Percentiles rank a stretch among this genome's conserved stretches.
Conservation (phyloP, 2,329 filamentous ascomycete genomes). For the Epicoccum nigrum region DNA sequence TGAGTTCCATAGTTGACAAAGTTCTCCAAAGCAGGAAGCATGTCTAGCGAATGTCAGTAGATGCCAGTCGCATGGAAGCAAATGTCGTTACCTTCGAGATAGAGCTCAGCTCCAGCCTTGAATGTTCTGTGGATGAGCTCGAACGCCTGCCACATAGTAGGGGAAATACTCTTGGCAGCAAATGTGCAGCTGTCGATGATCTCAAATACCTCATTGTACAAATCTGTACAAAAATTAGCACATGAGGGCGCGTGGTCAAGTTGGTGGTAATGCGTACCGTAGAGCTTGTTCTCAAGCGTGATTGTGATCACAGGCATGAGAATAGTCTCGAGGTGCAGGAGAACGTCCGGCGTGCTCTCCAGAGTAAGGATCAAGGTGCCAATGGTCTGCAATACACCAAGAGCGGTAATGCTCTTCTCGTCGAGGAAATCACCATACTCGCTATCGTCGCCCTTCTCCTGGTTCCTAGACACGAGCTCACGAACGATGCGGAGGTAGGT, state of each 20-base stretch:
- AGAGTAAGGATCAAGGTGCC: constrained; percentile 95
- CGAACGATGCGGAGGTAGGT: constrained; percentile 94
- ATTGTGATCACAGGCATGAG: constrained; percentile 97
- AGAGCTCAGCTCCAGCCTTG: constrained; percentile 94
- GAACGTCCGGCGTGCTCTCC: constrained; percentile 94
- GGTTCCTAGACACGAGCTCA: constrained; percentile 86
- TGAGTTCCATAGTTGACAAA: constrained; percentile 91
- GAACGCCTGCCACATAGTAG: constrained; percentile 98
- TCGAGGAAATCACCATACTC: constrained; percentile 90
- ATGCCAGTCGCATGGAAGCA: neutral
- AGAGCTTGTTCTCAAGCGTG: constrained; percentile 96
- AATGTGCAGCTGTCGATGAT: constrained; percentile 99
- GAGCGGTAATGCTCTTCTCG: constrained; percentile 96
- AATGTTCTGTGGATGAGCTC: constrained; percentile 96
- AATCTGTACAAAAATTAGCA: constrained; percentile 59
- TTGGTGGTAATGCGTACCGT: constrained; percentile 61
- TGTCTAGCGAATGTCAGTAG: constrained; percentile 62
- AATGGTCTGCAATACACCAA: constrained; percentile 96
- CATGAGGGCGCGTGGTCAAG: neutral
- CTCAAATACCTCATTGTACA: constrained; percentile 98
- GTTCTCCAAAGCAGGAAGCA: constrained; percentile 97
- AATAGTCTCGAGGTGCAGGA: constrained; percentile 91
- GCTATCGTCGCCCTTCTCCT: constrained; percentile 74
- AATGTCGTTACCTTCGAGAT: constrained; percentile 70
- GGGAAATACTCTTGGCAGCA: constrained; percentile 91